These are phyloP conservation scores for Penicillium sp. DNA, from an alignment of 2,329 filamentous ascomycete genomes.

Conservation along the genomic window DNA sequence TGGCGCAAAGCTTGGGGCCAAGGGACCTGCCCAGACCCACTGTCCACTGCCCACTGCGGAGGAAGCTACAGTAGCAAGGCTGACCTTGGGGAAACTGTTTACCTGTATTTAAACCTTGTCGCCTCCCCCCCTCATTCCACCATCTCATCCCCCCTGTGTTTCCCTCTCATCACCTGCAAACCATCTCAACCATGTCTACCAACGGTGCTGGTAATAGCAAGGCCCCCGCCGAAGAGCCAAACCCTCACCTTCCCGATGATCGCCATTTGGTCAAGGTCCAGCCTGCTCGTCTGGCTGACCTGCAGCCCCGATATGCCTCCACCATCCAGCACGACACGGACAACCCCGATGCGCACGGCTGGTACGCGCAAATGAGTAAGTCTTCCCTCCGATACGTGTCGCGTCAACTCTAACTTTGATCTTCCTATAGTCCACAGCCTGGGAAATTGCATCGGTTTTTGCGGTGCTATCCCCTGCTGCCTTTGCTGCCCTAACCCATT, in stretches of 20 bases:
- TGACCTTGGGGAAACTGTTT: neutral
- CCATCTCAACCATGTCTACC: slow-evolving; percentile 26
- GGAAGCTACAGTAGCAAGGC: slow-evolving; percentile 8
- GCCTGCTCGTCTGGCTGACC: slow-evolving; percentile 76
- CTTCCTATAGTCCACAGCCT: slow-evolving; percentile 63
- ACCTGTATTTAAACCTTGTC: slow-evolving; percentile 10
- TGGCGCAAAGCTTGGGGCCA: neutral
- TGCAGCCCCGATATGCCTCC: slow-evolving; percentile 78
- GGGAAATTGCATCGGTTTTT: slow-evolving; percentile 70
- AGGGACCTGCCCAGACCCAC: slow-evolving; percentile 2
- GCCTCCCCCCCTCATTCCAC: neutral
- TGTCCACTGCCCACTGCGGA: slow-evolving; percentile 8
- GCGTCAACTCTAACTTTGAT: slow-evolving; percentile 3
- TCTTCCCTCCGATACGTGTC: slow-evolving; percentile 17
- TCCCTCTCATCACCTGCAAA: neutral
- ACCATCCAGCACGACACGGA: slow-evolving; percentile 59
- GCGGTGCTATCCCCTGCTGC: slow-evolving; percentile 89
- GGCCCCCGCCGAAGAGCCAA: slow-evolving; percentile 24
- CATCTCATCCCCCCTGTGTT: neutral
- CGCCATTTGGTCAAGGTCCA: slow-evolving; percentile 66
- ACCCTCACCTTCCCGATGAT: slow-evolving; percentile 44
- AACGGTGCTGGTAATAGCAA: slow-evolving; percentile 35
- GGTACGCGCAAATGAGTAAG: slow-evolving; percentile 86
- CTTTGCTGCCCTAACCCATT: slow-evolving; percentile 92
- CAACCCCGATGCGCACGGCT: slow-evolving; percentile 71